phyloP scores from a whole-genome alignment of 2,329 filamentous ascomycete genomes.

The Herpomyces periplanetae region DNA sequence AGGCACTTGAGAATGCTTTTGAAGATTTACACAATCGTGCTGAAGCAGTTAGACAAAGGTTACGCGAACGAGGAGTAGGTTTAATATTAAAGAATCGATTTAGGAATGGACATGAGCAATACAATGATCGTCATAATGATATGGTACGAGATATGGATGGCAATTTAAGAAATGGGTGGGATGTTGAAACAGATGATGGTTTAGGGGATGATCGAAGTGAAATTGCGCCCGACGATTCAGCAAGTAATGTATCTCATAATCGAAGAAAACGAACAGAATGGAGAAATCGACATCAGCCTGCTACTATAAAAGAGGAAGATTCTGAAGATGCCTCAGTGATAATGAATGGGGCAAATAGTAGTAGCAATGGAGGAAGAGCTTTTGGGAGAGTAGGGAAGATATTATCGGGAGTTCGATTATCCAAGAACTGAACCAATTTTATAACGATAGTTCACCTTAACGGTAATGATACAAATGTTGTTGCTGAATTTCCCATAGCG shows the following conservation, averaged over 20 bases:
- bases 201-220: constrained; percentile 10
- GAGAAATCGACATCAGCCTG: too few species aligned
- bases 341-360: too few species aligned
- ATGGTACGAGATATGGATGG: constrained; percentile 1
- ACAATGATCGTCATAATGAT: constrained; percentile 2
- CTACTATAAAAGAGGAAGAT: too few species aligned
- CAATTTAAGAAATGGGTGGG: constrained; percentile 14
- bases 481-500: too few species aligned
- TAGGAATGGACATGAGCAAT: constrained; percentile 13
- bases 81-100: constrained; percentile 22
- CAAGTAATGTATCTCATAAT: constrained; percentile 38
- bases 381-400: too few species aligned
- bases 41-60: constrained; percentile 31
- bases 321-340: too few species aligned
- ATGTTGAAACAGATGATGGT: constrained; percentile 12
- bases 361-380: too few species aligned
- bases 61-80: constrained; percentile 47
- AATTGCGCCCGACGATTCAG: constrained; percentile 35
- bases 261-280: constrained; percentile 23
- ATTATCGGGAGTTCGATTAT: too few species aligned
- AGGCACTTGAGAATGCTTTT: constrained; percentile 67
- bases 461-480: too few species aligned
- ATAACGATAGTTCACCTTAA: too few species aligned
- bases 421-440: too few species aligned
- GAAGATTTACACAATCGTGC: constrained; percentile 59